These are phyloP conservation scores for Xylaria flabelliformis DNA, from an alignment of 495 filamentous ascomycete genomes.

Conservation along the genomic window DNA sequence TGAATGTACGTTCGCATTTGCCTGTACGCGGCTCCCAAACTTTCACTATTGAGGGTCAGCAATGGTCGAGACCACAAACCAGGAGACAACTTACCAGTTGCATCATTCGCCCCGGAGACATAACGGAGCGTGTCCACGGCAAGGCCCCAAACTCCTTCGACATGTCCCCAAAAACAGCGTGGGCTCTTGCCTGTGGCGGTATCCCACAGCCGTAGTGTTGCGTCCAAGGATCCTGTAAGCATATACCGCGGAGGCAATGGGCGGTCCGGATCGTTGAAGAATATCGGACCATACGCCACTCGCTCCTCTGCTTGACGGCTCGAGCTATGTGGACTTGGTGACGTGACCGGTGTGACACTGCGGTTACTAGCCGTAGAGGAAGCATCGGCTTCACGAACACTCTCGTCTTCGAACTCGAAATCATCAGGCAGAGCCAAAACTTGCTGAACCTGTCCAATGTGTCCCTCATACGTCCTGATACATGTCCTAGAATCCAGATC, in stretches of 20 bases:
- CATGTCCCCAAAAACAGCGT: slow-evolving; percentile 92
- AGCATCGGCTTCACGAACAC: slow-evolving; percentile 64
- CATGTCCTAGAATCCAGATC: slow-evolving; percentile 82
- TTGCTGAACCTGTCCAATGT: slow-evolving; percentile 94
- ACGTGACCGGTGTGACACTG: slow-evolving; percentile 40
- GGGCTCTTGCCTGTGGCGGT: slow-evolving; percentile 79
- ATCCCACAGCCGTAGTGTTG: slow-evolving; percentile 93
- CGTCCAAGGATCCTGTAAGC: slow-evolving; percentile 87
- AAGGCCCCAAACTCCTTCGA: slow-evolving; percentile 95
- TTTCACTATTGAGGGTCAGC: slow-evolving; percentile 55
- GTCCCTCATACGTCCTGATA: slow-evolving; percentile 84
- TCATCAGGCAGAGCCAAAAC: slow-evolving; percentile 81
- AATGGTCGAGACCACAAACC: not conserved
- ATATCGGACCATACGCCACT: slow-evolving; percentile 62
- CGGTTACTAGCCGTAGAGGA: slow-evolving; percentile 50
- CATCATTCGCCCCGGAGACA: slow-evolving; percentile 88
- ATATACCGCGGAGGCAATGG: slow-evolving; percentile 85
- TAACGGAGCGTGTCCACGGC: slow-evolving; percentile 90
- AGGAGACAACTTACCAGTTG: slow-evolving; percentile 66
- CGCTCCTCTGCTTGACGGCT: slow-evolving; percentile 50
- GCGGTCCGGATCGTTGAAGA: slow-evolving; percentile 62
- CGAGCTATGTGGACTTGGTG: slow-evolving; percentile 29
- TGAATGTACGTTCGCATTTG: slow-evolving; percentile 88
- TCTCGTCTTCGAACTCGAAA: slow-evolving; percentile 82
- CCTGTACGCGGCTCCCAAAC: slow-evolving; percentile 94